A percentile compares a stretch with the other conserved stretches of the same genome.
Conservation (phyloP, 805 yeast genomes). For the Candida caryicola region DNA sequence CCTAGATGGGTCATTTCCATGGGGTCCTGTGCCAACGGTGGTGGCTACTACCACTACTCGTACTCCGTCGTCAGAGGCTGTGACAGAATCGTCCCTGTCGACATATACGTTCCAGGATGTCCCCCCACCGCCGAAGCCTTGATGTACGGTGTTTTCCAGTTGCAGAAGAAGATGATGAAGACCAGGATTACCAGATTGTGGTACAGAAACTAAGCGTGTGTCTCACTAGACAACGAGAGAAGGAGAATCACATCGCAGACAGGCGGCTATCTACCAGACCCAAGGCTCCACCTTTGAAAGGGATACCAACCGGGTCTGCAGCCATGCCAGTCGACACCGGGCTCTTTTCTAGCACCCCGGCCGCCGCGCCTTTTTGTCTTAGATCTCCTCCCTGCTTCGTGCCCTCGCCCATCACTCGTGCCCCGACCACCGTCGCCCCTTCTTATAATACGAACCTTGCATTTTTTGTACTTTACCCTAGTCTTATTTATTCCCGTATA, state of each 20-base stretch:
- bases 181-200: constrained; percentile 79
- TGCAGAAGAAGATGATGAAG: constrained; percentile 86
- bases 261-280: no score
- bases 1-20: constrained; percentile 93
- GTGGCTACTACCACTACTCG: constrained; percentile 88
- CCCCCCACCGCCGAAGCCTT: constrained; percentile 91
- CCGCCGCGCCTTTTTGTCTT: no score
- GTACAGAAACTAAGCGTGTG: constrained; percentile 57
- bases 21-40: constrained; percentile 95
- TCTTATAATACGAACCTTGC: background rate
- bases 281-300: no score
- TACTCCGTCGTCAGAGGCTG: constrained; percentile 89
- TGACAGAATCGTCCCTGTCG: constrained; percentile 85
- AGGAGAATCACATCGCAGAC: no score
- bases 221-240: no score
- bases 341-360: no score
- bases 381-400: no score
- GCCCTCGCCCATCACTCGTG: no score
- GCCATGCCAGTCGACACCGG: no score
- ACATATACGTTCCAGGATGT: constrained; percentile 89
- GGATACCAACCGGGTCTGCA: no score
- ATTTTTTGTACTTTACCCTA: background rate
- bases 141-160: constrained; percentile 85
- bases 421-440: no score
- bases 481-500: background rate